Evolutionary conservation across 768 basidiomycete genomes (phyloP), one percentile per base, ranked within the genome.

Genomic region (Paxillus rubicundulus): DNA sequence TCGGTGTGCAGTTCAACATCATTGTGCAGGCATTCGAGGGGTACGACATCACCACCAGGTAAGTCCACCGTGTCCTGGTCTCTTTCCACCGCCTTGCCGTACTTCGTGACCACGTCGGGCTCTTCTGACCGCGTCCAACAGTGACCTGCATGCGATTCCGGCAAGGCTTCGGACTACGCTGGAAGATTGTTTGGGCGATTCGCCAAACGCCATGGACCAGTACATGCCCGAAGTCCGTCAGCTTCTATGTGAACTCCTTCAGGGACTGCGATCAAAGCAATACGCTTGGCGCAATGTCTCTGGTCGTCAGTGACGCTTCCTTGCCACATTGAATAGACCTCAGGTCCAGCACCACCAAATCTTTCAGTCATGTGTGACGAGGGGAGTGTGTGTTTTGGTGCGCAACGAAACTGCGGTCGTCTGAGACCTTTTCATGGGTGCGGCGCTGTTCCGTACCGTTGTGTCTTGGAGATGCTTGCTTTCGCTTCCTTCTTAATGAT

Each of bases 1-100:
- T 97, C 14, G 93, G 92, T 40, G 87, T 88, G 63, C 87, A 94
- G 59, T 95, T 97, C 75, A 93, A 94, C 68, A 71, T 78, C 2
- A 86, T 86, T 38, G 80, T 91, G 18, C 76, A 71, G 36, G 89
- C 92, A 0, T 97, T 98, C 63, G 77, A 81, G 9, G 72, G 76
- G 32, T 81, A 86, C 59, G 77, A 81, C 37, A 90, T 98, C 56
- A 80, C 86, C 54, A 82, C 94, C 61, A 85, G 78, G 95, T 92
- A 57, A 64, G 83, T 72, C 39, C 47, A 3, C 14, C 42, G 12
- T 33, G 12, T 44, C 40, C 39, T 24, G 30, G 40, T 17, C 28
- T 21, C 17, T 9, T 21, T 37, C 14, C 34, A 28, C 16, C 43
- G 14, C 27, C 27, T 4, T 16, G 9, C 24, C 4, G 14, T 42